Percentiles rank a stretch among this genome's conserved stretches.
These are phyloP conservation scores for Curvularia verruculosa DNA, from an alignment of 2,329 filamentous ascomycete genomes.

Conservation along the genomic window DNA sequence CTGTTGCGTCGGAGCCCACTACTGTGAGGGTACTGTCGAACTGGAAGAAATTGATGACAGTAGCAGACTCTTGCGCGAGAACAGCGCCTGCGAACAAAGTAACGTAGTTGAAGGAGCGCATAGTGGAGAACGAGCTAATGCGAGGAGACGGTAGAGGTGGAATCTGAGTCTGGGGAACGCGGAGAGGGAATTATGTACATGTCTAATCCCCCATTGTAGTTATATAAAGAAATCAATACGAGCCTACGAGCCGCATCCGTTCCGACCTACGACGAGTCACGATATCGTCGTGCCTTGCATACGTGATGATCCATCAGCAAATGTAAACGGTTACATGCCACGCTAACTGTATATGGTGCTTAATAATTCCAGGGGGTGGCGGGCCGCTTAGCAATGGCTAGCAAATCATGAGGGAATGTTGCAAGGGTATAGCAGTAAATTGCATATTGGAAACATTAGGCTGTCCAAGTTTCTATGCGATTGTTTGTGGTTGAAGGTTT, in stretches of 20 bases:
- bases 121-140: slow-evolving; percentile 9
- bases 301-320: slow-evolving; percentile 13
- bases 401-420: slow-evolving; percentile 4
- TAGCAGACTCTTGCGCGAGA: slow-evolving; percentile 26
- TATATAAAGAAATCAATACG: neutral
- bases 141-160: neutral
- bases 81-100: slow-evolving; percentile 26
- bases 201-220: neutral
- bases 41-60: slow-evolving; percentile 24
- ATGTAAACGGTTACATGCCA: neutral
- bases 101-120: slow-evolving; percentile 27
- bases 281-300: neutral
- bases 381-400: slow-evolving; percentile 1
- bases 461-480: neutral
- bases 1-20: slow-evolving; percentile 27
- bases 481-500: neutral
- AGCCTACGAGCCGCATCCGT: neutral
- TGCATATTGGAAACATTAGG: neutral
- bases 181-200: neutral
- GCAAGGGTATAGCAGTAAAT: neutral
- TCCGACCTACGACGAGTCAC: slow-evolving; percentile 10
- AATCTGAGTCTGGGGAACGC: neutral
- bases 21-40: slow-evolving; percentile 24
- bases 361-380: slow-evolving; percentile 7
- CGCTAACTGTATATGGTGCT: slow-evolving; percentile 7